A percentile compares a stretch with the other conserved stretches of the same genome.
Conservation (phyloP, 2,329 filamentous ascomycete genomes). For the Aphanocladium album region DNA sequence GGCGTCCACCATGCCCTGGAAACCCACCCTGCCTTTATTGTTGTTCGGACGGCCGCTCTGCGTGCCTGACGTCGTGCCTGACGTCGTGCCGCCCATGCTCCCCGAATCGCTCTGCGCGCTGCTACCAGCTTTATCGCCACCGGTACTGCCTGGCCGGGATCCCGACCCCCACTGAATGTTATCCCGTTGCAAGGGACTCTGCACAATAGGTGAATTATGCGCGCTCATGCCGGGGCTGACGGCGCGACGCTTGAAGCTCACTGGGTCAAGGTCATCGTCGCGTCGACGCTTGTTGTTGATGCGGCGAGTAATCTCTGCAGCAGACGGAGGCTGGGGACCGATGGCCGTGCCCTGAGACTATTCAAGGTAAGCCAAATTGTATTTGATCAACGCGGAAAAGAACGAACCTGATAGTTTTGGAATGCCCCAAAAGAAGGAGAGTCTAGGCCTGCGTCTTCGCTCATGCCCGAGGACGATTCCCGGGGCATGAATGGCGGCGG, state of each 20-base stretch:
- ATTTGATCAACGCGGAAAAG: not conserved
- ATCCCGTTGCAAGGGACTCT: constrained; percentile 75
- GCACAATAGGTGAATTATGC: constrained; percentile 82
- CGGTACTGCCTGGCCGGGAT: constrained; percentile 61
- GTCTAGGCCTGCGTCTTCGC: constrained; percentile 69
- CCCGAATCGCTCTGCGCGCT: constrained; percentile 48
- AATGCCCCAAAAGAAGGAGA: constrained; percentile 49
- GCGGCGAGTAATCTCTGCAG: constrained; percentile 71
- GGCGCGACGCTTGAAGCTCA: constrained; percentile 83
- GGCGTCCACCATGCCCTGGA: constrained; percentile 95
- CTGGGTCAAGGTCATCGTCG: constrained; percentile 85
- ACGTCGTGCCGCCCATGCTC: constrained; percentile 29
- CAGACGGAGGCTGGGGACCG: constrained; percentile 49
- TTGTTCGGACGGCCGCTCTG: constrained; percentile 38
- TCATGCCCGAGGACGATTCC: constrained; percentile 55
- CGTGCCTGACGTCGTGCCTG: constrained; percentile 25
- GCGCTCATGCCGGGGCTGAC: constrained; percentile 89
- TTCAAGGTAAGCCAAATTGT: constrained; percentile 18
- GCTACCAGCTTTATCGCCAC: constrained; percentile 46
- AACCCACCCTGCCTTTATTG: constrained; percentile 61
- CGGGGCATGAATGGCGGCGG: constrained; percentile 58
- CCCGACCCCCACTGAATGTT: constrained; percentile 71
- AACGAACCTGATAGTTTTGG: constrained; percentile 27
- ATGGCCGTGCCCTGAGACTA: constrained; percentile 26
- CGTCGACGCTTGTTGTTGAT: constrained; percentile 78